phyloP scores from a whole-genome alignment of 2,329 filamentous ascomycete species.

The Colletotrichum sp. region DNA sequence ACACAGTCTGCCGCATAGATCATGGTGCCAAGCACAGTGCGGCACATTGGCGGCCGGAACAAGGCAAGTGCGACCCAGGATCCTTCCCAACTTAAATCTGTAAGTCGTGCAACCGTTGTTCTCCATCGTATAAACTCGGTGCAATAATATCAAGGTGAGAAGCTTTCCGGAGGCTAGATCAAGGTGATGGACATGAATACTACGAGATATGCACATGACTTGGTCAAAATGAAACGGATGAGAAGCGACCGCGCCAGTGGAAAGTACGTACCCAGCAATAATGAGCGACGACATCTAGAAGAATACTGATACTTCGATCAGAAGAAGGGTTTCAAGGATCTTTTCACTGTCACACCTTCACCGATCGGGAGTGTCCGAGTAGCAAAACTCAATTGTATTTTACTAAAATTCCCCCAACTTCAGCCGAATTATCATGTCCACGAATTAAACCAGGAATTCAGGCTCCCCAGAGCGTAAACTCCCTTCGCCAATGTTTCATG shows the following conservation, averaged over 20 bases:
- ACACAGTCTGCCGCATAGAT: not conserved
- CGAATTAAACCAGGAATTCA: slow-evolving; percentile 8
- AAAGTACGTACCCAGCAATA: not conserved
- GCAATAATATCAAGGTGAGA: not conserved
- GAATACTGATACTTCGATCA: not conserved
- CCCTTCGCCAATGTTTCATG: not conserved
- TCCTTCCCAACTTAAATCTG: not conserved
- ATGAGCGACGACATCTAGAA: not conserved
- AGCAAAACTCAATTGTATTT: not conserved
- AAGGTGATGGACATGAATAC: not conserved
- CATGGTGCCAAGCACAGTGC: not conserved
- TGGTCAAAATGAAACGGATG: not conserved
- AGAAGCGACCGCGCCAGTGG: not conserved
- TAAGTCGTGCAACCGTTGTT: not conserved
- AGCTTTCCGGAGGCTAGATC: not conserved
- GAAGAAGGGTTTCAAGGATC: not conserved
- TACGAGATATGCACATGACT: not conserved
- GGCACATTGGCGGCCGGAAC: not conserved
- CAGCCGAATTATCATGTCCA: slow-evolving; percentile 5
- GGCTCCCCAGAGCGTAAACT: slow-evolving; percentile 1
- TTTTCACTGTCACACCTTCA: not conserved
- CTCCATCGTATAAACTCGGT: not conserved
- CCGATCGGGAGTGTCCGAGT: not conserved
- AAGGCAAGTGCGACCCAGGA: not conserved
- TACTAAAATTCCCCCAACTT: not conserved